Evolutionary conservation across 2,329 filamentous ascomycete species (phyloP), one percentile per base, ranked within the genome.

Genomic region (Ophiocordyceps sinensis): DNA sequence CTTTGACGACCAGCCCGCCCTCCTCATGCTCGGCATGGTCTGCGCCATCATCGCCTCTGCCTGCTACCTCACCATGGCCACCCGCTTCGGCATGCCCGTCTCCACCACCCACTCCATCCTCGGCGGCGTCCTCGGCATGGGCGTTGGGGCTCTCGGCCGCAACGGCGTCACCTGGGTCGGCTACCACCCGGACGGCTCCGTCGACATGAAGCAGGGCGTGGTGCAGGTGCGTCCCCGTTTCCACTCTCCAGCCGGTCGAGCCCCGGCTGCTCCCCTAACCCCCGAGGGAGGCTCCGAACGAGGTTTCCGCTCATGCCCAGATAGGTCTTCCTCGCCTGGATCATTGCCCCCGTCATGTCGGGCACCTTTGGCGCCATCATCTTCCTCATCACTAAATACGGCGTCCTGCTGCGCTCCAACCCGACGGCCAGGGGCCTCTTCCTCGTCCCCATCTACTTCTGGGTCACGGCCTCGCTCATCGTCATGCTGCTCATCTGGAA

Each of bases 21-120:
- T 74, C 11, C 65, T 77, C 21, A 75, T 77, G 70, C 60, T 77
- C 3, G 72, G 68, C 21, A 75, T 76, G 70, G 65, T 68, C 14
- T 75, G 70, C 52, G 73, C 71, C 44, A 61, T 74, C 38, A 55
- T 68, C 42, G 68, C 67, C 19, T 73, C 71, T 13, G 67, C 73
- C 0, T 47, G 60, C 14, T 78, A 72, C 60, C 64, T 79, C n/a
- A 75, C 73, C 44, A 53, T 74, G 45, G 68, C 69, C 32, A 78
- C 75, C 4, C 56, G 53, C 32, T 52, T 70, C 46, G 73, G 72
- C 31, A 63, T 76, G 47, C 75, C 74, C 30, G 73, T 78, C 17
- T 77, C 73, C 0, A 77, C 75, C 4, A 79, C 75, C 2, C 73
- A 78, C 54, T 75, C 73, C 12, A 67, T 78, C 44, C 67, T 78